These are phyloP conservation scores for Penicillium robsamsonii DNA, from an alignment of 495 filamentous ascomycete species.

Conservation along the genomic window DNA sequence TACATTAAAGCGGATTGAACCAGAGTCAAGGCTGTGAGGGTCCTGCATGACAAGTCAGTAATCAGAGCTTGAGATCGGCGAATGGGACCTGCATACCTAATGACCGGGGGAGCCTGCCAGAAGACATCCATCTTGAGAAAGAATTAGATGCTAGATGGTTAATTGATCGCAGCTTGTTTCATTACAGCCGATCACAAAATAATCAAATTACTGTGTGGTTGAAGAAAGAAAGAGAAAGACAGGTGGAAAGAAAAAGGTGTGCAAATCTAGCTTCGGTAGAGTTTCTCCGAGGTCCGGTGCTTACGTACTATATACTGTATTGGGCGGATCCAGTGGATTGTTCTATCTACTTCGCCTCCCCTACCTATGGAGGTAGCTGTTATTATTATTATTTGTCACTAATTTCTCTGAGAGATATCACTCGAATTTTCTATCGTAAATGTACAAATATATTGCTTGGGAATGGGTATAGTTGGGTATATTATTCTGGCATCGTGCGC, in stretches of 20 bases:
- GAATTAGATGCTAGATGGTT: slow-evolving; percentile 11
- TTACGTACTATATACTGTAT: slow-evolving; percentile 3
- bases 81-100: slow-evolving; percentile 52
- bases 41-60: slow-evolving; percentile 50
- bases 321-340: neutral
- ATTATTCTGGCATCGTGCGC: slow-evolving; percentile 16
- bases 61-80: slow-evolving; percentile 3
- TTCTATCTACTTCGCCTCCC: slow-evolving; percentile 3
- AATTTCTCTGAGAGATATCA: neutral
- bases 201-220: slow-evolving; percentile 9
- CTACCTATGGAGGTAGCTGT: neutral
- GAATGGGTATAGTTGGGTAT: neutral
- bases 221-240: slow-evolving; percentile 12
- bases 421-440: neutral
- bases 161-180: slow-evolving; percentile 14
- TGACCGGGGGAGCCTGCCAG: slow-evolving; percentile 67
- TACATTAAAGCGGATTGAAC: slow-evolving; percentile 59
- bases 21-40: slow-evolving; percentile 66
- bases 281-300: slow-evolving; percentile 23
- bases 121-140: slow-evolving; percentile 57
- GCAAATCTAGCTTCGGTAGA: slow-evolving; percentile 18
- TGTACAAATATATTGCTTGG: neutral
- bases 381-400: neutral
- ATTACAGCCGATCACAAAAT: slow-evolving; percentile 14
- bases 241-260: slow-evolving; percentile 28